Conservation (phyloP, 176 grass and related monocot genomes). For the Panicum miliaceum region DNA sequence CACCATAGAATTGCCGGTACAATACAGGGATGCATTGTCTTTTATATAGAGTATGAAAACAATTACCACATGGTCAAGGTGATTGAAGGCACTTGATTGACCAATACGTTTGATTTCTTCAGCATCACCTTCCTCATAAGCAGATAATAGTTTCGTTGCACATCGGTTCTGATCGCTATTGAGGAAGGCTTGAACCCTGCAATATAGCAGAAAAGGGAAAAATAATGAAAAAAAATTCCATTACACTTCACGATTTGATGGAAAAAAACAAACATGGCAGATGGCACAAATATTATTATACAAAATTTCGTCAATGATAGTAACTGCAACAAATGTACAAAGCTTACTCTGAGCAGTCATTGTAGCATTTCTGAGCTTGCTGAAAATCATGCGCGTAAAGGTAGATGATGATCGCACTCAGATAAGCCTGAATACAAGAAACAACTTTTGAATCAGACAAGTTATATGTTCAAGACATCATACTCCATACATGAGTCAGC, state of each 20-base stretch:
- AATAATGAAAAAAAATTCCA: background rate
- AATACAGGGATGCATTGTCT: background rate
- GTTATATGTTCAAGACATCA: background rate
- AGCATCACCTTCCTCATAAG: constrained; percentile 85
- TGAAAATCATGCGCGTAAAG: constrained; percentile 96
- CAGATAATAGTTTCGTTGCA: constrained; percentile 77
- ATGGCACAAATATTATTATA: constrained; percentile 16
- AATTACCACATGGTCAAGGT: constrained; percentile 94
- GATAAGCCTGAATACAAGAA: constrained; percentile 73
- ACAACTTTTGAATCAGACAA: constrained; percentile 10
- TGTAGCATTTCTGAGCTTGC: constrained; percentile 98
- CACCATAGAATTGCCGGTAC: background rate
- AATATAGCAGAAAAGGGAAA: constrained; percentile 20
- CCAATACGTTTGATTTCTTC: constrained; percentile 83
- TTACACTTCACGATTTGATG: background rate
- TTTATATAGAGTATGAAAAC: background rate
- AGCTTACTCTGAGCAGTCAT: constrained; percentile 94
- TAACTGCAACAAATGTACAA: constrained; percentile 21
- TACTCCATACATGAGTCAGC: background rate
- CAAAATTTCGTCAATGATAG: background rate
- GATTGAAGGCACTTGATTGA: constrained; percentile 74
- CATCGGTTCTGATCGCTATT: constrained; percentile 85
- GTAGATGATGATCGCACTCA: constrained; percentile 92
- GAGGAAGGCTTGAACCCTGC: constrained; percentile 84
- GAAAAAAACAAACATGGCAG: constrained; percentile 9